Percentiles rank a stretch among this genome's conserved stretches.
Evolutionary conservation across 495 filamentous ascomycete species (phyloP).

Genomic region (Penicillium flavigenum): DNA sequence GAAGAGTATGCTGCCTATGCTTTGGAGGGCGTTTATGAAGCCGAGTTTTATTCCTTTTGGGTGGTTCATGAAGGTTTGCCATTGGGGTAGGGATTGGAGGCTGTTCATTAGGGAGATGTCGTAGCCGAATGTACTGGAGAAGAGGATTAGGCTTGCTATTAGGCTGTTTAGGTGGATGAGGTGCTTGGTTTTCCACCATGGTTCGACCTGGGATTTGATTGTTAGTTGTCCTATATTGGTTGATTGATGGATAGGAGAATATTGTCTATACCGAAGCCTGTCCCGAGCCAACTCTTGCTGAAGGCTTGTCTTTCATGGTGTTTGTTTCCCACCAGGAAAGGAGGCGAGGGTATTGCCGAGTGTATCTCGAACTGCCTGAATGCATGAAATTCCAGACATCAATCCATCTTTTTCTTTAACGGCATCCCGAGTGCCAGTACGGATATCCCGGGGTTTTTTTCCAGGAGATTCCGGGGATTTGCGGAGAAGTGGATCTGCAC

Average conservation of each 20-base stretch:
- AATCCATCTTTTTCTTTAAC: neutral
- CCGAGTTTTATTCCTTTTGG: constrained; percentile 24
- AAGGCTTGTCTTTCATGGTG: neutral
- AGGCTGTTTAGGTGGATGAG: constrained; percentile 3
- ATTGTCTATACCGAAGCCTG: neutral
- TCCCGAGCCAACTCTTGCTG: neutral
- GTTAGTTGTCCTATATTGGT: neutral
- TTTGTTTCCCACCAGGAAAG: neutral
- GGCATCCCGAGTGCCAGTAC: neutral
- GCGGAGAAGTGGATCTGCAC: neutral
- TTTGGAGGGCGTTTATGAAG: constrained; percentile 23
- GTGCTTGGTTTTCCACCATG: constrained; percentile 11
- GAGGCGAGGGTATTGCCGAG: neutral
- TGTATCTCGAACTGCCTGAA: neutral
- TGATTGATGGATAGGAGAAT: neutral
- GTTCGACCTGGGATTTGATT: neutral
- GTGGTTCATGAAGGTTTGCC: constrained; percentile 19
- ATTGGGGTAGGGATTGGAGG: constrained; percentile 19
- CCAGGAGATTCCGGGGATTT: neutral
- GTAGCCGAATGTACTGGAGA: constrained; percentile 20
- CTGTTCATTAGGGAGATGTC: constrained; percentile 28
- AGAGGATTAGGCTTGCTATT: constrained; percentile 8
- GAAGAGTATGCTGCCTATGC: constrained; percentile 15
- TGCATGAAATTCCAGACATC: neutral
- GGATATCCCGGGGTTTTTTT: neutral